phyloP scores from a whole-genome alignment of 2,329 filamentous ascomycete genomes.

The Pseudogymnoascus sp. region DNA sequence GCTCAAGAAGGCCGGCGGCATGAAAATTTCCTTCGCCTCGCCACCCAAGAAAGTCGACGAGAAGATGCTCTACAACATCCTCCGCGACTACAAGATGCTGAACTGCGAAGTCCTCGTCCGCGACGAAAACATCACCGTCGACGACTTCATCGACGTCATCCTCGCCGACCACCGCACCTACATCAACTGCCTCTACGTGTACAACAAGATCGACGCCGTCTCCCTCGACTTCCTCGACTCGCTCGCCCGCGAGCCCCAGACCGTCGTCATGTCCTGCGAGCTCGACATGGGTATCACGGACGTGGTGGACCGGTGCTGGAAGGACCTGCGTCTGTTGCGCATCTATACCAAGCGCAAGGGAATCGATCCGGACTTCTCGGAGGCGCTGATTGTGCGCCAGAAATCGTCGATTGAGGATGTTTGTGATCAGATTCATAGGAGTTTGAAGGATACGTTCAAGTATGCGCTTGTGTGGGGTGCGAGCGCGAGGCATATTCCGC shows the following conservation, averaged over 20 bases:
- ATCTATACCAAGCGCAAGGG: slow-evolving; percentile 98
- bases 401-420: slow-evolving; percentile 93
- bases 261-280: slow-evolving; percentile 96
- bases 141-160: slow-evolving; percentile 98
- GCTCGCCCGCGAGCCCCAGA: slow-evolving; percentile 85
- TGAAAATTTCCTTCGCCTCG: slow-evolving; percentile 94
- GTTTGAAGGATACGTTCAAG: slow-evolving; percentile 96
- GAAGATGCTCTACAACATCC: slow-evolving; percentile 96
- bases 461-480: slow-evolving; percentile 97
- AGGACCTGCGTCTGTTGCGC: slow-evolving; percentile 80
- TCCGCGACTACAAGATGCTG: slow-evolving; percentile 96
- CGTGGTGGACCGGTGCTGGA: slow-evolving; percentile 91
- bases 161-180: slow-evolving; percentile 99
- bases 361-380: slow-evolving; percentile 76
- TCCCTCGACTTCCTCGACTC: slow-evolving; percentile 89
- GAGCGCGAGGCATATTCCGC: slow-evolving; percentile 88
- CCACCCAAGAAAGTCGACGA: slow-evolving; percentile 90
- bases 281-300: slow-evolving; percentile 88
- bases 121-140: slow-evolving; percentile 90
- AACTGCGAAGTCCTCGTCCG: slow-evolving; percentile 95
- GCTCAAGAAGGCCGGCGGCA: slow-evolving; percentile 87
- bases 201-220: slow-evolving; percentile 98
- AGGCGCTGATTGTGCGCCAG: slow-evolving; percentile 85
- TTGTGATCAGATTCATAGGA: slow-evolving; percentile 89
- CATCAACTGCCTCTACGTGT: slow-evolving; percentile 89